Evolutionary conservation across 257 asterid genomes (phyloP).

Genomic region (Plectranthus barbatus): DNA sequence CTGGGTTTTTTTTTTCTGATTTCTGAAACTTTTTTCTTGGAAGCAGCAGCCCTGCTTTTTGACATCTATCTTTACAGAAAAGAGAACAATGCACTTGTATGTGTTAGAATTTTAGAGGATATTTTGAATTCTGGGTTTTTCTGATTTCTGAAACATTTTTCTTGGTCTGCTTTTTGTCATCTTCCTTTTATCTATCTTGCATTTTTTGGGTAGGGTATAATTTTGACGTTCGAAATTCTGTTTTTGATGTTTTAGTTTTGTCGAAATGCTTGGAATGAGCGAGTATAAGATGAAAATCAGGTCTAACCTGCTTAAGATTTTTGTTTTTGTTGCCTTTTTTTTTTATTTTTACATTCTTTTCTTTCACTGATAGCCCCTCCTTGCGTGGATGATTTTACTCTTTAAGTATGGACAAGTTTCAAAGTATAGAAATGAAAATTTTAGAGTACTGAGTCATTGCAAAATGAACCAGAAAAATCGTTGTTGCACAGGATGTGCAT

Average conservation of each 20-base stretch:
- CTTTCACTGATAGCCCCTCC: background rate
- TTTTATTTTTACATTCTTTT: background rate
- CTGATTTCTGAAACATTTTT: background rate
- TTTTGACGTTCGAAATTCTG: background rate
- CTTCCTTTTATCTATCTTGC: background rate
- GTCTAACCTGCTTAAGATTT: background rate
- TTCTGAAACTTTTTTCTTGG: too few species aligned
- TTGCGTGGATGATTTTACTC: too few species aligned
- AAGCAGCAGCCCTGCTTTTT: too few species aligned
- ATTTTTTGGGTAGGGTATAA: background rate
- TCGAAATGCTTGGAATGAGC: background rate
- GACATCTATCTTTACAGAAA: too few species aligned
- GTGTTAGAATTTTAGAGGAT: too few species aligned
- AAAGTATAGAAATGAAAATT: too few species aligned
- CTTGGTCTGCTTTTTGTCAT: too few species aligned
- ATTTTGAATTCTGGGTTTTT: background rate
- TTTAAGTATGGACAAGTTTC: background rate
- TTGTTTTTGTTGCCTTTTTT: background rate
- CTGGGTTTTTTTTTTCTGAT: too few species aligned
- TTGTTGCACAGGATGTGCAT: background rate
- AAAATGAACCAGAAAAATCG: background rate
- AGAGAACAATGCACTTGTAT: too few species aligned
- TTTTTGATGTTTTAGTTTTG: background rate
- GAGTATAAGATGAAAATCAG: background rate
- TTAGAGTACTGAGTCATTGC: background rate